Evolutionary conservation across 768 basidiomycete species (phyloP), one percentile per base, ranked within the genome.

Genomic region (Stropharia rugosoannulata): DNA sequence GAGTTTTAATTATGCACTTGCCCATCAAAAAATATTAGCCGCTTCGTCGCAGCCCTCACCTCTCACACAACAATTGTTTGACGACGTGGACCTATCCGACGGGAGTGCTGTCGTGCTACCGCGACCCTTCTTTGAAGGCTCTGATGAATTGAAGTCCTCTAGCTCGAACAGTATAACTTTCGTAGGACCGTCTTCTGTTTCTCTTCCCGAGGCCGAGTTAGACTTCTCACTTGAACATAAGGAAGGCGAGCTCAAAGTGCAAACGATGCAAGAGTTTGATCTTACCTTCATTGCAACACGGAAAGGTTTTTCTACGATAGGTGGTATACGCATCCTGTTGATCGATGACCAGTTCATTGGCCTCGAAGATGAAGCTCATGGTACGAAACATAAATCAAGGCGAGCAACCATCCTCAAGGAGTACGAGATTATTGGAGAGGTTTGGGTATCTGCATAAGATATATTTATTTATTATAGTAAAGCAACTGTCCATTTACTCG

Each of bases 261-360:
- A 77, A 50, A 73, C 68, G 2, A 75, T 75, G 7, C 80, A 81
- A 62, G 80, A 84, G 18, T 90, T 92, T 54, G 80, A 84, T 49
- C 70, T 90, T 47, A 73, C 80, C 8, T 94, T 83, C 56, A 49
- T 90, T 38, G 80, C 88, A 1, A 66, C 80, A 16, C 73, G 70
- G 45, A 75, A 72, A 5, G 92, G 92, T 0, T 89, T 89, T 65
- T 70, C 75, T 22, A 74, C 74, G 3, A 77, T 86, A 15, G 90
- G 91, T 15, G 90, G 91, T 1, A 65, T 93, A 55, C 80, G 90
- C n/a, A 73, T 90, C 27, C 61, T 93, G 25, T 70, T 91, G 25
- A 59, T 89, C 1, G 80, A 80, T 35, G 88, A 91, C 63, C 72
- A 74, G 49, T 60, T 78, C 54, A 64, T 75, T 18, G 75, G 68